These are phyloP conservation scores for Monilinia fructigena DNA, from an alignment of 2,329 filamentous ascomycete species.

Conservation along the genomic window DNA sequence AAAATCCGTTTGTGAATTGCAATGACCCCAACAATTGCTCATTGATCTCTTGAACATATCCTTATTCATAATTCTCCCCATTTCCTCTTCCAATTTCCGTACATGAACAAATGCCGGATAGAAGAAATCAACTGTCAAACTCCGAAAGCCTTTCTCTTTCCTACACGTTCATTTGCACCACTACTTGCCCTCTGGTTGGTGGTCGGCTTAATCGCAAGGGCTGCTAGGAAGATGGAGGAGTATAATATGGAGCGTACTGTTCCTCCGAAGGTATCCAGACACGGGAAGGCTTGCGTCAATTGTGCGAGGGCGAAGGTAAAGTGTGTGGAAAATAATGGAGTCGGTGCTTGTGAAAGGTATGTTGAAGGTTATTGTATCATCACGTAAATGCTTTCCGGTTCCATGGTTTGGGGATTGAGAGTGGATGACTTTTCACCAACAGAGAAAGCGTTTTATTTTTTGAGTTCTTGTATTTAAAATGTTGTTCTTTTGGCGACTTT, in stretches of 20 bases:
- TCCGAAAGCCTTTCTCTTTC: slow-evolving; percentile 2
- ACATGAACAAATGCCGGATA: neutral
- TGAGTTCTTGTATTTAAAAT: neutral
- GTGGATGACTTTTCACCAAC: too few species aligned
- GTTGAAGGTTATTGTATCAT: neutral
- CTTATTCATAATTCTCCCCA: neutral
- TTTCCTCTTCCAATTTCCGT: neutral
- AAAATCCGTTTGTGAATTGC: slow-evolving; percentile 1
- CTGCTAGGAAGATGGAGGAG: neutral
- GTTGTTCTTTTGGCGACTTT: neutral
- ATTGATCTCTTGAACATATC: neutral
- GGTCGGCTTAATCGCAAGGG: neutral
- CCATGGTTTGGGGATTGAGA: neutral
- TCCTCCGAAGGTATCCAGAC: neutral
- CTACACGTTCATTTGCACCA: neutral
- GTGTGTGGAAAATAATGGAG: neutral
- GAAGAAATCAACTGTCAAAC: neutral
- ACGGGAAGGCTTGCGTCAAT: slow-evolving; percentile 17
- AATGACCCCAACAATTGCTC: neutral
- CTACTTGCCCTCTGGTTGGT: neutral
- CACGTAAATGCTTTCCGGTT: neutral
- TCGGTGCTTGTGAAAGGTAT: slow-evolving; percentile 21
- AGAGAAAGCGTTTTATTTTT: too few species aligned
- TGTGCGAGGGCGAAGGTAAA: slow-evolving; percentile 22
- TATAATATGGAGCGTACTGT: neutral